Evolutionary conservation across 352 stramenopile species (phyloP).

Genomic region (Vaucheria bursata): DNA sequence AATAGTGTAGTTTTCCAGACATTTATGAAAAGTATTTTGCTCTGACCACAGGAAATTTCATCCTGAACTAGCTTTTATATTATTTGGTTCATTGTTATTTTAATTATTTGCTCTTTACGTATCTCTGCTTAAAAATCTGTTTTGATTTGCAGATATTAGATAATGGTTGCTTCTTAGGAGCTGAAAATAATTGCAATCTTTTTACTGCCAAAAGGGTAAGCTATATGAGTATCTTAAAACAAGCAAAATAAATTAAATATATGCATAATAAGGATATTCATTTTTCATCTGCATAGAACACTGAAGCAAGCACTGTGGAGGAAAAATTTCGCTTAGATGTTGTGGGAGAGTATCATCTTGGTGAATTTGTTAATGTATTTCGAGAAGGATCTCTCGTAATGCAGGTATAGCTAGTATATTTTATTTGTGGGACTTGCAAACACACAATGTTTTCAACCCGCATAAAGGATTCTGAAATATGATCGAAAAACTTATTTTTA

Average conservation of each 20-base stretch:
- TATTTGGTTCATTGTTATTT: not conserved
- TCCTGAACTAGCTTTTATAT: not conserved
- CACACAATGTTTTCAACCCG: no score
- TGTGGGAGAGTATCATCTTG: slow-evolving; percentile 79
- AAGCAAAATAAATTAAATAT: not conserved
- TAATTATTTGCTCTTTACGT: not conserved
- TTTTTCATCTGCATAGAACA: slow-evolving; percentile 25
- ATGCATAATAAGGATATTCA: not conserved
- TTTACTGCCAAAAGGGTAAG: slow-evolving; percentile 60
- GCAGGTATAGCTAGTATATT: no score
- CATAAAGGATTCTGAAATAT: no score
- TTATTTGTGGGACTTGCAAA: no score
- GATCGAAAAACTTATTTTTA: no score
- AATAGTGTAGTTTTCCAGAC: no score
- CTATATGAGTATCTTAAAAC: not conserved
- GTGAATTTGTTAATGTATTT: slow-evolving; percentile 88
- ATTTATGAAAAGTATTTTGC: no score
- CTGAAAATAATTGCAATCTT: slow-evolving; percentile 79
- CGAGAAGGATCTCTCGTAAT: slow-evolving; percentile 79
- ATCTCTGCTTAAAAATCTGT: not conserved
- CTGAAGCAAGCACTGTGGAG: slow-evolving; percentile 75
- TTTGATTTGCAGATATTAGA: slow-evolving; percentile 59
- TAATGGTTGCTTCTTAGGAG: slow-evolving; percentile 74
- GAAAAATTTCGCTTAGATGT: slow-evolving; percentile 76
- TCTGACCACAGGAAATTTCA: not conserved